Evolutionary conservation across 768 basidiomycete species (phyloP), one percentile per base, ranked within the genome.

Genomic region (Boletellus sp.): DNA sequence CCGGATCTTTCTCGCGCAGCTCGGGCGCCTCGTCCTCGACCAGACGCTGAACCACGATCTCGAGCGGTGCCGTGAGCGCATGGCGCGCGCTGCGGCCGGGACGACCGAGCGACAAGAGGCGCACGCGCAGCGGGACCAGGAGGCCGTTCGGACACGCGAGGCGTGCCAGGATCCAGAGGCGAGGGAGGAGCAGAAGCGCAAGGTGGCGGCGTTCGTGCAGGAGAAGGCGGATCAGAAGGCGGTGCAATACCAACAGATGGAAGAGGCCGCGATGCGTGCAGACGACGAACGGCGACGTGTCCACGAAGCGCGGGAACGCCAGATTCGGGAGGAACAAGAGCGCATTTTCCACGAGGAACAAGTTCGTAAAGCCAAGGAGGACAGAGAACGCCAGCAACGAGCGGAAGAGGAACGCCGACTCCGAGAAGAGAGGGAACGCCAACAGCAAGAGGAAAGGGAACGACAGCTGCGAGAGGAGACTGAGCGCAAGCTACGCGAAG

Each of bases 1-100:
- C 31, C 42, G 11, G 12, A 55, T 68, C 17, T 66, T 70, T 37
- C 33, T 66, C 47, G 12, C 52, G 41, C 66, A 68, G 16, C 48
- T 69, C 0, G 17, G 6, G 19, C 44, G 35, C 0, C 56, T 68
- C 22, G 48, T 54, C 1, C 11, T 58, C 2, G 48, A 69, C 2
- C 52, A 60, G 1, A 10, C 23, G 7, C 17, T 51, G 33, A 7
- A 36, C 0, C 46, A 63, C 8, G 50, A 49, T 12, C 54, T 69
- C 22, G 61, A 54, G 35, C 17, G n/a, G 13, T 61, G 37, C 17
- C 66, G 66, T 3, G 52, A 65, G 42, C 49, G 20, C 4, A 34
- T 55, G 24, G 53, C 47, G 49, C 55, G 70, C 6, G 70, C 68
- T 13, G 54, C 51, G n/a, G 46, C 6, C 6, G 52, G 53, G 24